Evolutionary conservation across 169 alveolate species (phyloP), one percentile per base, ranked within the genome.

Genomic region (Plasmodium inui): DNA sequence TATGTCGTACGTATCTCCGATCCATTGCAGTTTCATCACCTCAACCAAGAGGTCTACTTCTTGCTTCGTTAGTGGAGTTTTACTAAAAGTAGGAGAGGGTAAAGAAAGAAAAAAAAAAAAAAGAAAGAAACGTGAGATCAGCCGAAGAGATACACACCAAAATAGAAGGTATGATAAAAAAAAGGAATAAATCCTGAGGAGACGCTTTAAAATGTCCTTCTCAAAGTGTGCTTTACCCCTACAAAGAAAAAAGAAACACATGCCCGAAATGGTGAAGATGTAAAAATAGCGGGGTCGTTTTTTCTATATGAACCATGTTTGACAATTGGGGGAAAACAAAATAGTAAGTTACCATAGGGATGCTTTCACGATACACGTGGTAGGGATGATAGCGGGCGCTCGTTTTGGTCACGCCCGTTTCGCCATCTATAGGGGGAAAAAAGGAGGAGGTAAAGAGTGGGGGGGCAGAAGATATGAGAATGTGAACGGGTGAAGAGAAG

Each of bases 351-450:
- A 83, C 92, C 92, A 83, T 83, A 67, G 92, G 82, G 28, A 83
- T 83, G 53, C 92, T 83, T 53, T 83, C 92, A 83, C 92, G 92
- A 41, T 83, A 83, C 30, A 83, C 92, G 39, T 83, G 92, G 74
- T 83, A 34, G 12, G 92, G 92, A 32, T 83, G 92, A 19, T 67
- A 70, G n/a, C 92, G 81, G 17, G 92, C 83, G 22, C 41, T 19
- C 26, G 93, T 72, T 74, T 84, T 84, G 22, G 84, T 84, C 32
- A 84, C 93, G n/a, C 93, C 93, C 1, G 93, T 84, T 84, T 84
- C 79, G 0, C 93, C 93, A 61, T 72, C 93, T 84, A 30, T n/a
- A 22, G 44, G 74, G 74, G 50, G 46, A 5, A 0, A 39, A 39
- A 19, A 6, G 26, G 55, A n/a, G 39, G 4, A 2, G 70, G 22